These are phyloP conservation scores for Blumeria graminis DNA, from an alignment of 2,329 filamentous ascomycete genomes.

Conservation along the genomic window DNA sequence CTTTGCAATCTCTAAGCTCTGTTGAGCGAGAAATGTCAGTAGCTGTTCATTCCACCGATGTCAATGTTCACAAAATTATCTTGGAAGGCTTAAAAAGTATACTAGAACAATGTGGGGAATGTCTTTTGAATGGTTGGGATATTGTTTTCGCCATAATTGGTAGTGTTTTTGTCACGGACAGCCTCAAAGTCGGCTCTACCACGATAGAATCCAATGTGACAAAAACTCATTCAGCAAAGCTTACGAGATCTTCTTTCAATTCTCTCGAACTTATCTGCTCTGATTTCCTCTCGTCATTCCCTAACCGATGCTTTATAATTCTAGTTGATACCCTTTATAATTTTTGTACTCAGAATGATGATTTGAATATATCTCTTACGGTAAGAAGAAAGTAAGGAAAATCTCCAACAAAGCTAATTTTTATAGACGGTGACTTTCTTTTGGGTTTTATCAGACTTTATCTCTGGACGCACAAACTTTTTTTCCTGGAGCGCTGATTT, in stretches of 20 bases:
- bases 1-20: conserved; percentile 32
- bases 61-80: conserved; percentile 58
- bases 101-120: conserved; percentile 72
- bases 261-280: conserved; percentile 85
- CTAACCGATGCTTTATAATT: conserved; percentile 45
- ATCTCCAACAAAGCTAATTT: conserved; percentile 6
- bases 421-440: conserved; percentile 70
- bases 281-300: conserved; percentile 61
- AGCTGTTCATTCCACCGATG: conserved; percentile 35
- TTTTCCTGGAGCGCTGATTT: conserved; percentile 33
- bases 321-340: conserved; percentile 72
- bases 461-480: conserved; percentile 34
- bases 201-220: conserved; percentile 7
- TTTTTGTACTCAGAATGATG: conserved; percentile 73
- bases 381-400: conserved; percentile 21
- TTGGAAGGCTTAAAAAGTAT: conserved; percentile 62
- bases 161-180: conserved; percentile 41
- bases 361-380: conserved; percentile 86
- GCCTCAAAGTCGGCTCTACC: conserved; percentile 6
- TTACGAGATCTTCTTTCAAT: conserved; percentile 70
- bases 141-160: conserved; percentile 66
- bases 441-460: conserved; percentile 81
- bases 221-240: conserved; percentile 38
- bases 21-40: conserved; percentile 28
- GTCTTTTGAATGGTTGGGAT: conserved; percentile 61